Conservation (phyloP, 2,329 filamentous ascomycete genomes). For the Dendrostoma leiphaemia region DNA sequence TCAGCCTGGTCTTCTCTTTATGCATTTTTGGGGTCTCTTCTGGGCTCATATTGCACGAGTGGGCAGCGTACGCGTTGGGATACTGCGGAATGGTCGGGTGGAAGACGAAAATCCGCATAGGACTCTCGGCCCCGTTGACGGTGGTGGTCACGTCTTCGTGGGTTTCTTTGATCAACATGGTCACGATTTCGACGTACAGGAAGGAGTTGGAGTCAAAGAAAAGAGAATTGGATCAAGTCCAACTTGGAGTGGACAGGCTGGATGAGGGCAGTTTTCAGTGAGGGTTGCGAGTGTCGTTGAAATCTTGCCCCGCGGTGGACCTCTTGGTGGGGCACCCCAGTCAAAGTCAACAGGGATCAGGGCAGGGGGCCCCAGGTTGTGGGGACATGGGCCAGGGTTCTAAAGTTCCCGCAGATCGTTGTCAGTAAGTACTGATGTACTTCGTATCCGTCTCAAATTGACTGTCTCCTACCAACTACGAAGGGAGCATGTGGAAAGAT, state of each 20-base stretch:
- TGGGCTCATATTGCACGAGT: too few relatives aligned
- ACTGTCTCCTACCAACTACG: too few relatives aligned
- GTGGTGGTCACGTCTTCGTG: conserved; percentile 48
- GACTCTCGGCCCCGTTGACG: conserved; percentile 51
- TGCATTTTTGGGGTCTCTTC: too few relatives aligned
- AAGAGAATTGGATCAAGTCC: too few relatives aligned
- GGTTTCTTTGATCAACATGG: conserved; percentile 55
- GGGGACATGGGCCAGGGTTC: neutral
- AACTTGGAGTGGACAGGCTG: neutral
- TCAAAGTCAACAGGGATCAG: neutral
- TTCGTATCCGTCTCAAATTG: too few relatives aligned
- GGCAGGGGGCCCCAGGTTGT: too few relatives aligned
- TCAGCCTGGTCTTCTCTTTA: neutral
- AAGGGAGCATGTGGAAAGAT: too few relatives aligned
- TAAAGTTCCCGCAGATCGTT: too few relatives aligned
- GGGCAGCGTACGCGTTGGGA: conserved; percentile 69
- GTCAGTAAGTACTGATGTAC: too few relatives aligned
- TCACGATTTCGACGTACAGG: too few relatives aligned
- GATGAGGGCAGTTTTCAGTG: neutral
- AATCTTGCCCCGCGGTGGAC: conserved; percentile 7
- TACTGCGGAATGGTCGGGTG: conserved; percentile 83
- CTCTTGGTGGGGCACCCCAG: neutral
- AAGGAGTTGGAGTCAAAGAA: too few relatives aligned
- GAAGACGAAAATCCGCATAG: conserved; percentile 76
- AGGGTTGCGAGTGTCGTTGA: neutral